Evolutionary conservation across 768 basidiomycete genomes (phyloP).

Genomic region (Termitomyces sp.): DNA sequence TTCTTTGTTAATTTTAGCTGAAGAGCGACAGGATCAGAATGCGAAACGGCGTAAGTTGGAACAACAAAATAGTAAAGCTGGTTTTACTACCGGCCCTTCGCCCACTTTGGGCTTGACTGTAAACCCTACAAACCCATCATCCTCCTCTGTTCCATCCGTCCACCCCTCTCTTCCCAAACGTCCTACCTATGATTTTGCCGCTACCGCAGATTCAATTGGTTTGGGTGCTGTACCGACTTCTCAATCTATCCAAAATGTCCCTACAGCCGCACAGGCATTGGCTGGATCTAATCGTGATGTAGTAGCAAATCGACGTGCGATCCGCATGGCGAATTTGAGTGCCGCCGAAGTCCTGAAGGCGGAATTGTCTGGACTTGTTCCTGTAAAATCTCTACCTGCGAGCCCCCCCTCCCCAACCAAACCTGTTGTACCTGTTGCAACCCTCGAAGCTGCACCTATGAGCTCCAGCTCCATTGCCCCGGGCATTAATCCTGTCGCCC

Average conservation of each 20-base stretch:
- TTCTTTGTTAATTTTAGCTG: constrained; percentile 56
- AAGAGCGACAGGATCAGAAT: constrained; percentile 91
- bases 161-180: constrained; percentile 67
- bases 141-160: constrained; percentile 28
- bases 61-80: constrained; percentile 40
- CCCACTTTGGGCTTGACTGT: constrained; percentile 47
- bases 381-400: constrained; percentile 43
- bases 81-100: constrained; percentile 45
- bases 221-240: constrained; percentile 62
- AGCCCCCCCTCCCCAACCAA: constrained; percentile 31
- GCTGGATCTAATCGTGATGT: constrained; percentile 88
- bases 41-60: constrained; percentile 82
- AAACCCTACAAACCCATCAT: constrained; percentile 38
- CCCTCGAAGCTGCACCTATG: constrained; percentile 32
- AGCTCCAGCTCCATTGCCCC: constrained; percentile 18
- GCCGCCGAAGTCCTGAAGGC: constrained; percentile 94
- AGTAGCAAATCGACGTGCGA: constrained; percentile 85
- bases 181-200: constrained; percentile 67
- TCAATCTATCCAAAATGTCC: constrained; percentile 55
- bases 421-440: constrained; percentile 23
- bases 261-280: constrained; percentile 69
- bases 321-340: constrained; percentile 95
- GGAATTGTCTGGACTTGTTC: constrained; percentile 65
- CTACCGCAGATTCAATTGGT: constrained; percentile 76
- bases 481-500: constrained; percentile 4